Evolutionary conservation across 2,329 filamentous ascomycete species (phyloP).

Genomic region (Aspergillus ustus): DNA sequence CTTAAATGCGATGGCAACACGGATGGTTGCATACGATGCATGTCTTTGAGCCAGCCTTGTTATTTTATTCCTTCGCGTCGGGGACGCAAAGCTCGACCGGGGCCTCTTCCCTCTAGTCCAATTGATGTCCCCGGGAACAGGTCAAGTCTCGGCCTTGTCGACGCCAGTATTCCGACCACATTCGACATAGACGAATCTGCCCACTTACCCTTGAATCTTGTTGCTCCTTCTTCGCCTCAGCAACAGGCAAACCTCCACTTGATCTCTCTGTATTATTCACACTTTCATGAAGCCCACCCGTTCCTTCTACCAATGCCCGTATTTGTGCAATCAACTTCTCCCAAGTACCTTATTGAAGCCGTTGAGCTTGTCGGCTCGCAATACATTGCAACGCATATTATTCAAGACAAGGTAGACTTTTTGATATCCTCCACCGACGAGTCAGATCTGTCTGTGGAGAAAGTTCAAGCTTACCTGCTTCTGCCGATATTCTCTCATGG

Average conservation of each 20-base stretch:
- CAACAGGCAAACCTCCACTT: not conserved
- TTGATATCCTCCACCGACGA: not conserved
- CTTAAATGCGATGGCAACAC: too few relatives aligned
- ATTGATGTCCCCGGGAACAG: too few relatives aligned
- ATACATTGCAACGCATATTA: slow-evolving; percentile 7
- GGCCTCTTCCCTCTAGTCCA: too few relatives aligned
- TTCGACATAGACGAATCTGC: too few relatives aligned
- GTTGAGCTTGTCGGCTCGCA: slow-evolving; percentile 12
- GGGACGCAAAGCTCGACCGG: too few relatives aligned
- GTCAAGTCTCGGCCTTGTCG: too few relatives aligned
- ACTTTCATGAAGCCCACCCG: slow-evolving; percentile 17
- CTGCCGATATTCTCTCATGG: not conserved
- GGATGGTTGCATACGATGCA: too few relatives aligned
- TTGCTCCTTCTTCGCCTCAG: not conserved
- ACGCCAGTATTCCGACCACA: too few relatives aligned
- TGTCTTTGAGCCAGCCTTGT: too few relatives aligned
- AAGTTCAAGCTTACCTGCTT: not conserved
- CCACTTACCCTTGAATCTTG: not conserved
- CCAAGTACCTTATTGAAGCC: slow-evolving; percentile 7
- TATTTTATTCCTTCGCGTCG: too few relatives aligned
- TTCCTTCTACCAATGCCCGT: slow-evolving; percentile 11
- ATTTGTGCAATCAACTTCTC: slow-evolving; percentile 5
- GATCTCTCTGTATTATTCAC: slow-evolving; percentile 12
- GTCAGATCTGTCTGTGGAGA: not conserved
- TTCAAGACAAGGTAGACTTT: not conserved